These are phyloP conservation scores for Trifolium fragiferum DNA, from an alignment of 306 rosid species.

Conservation along the genomic window DNA sequence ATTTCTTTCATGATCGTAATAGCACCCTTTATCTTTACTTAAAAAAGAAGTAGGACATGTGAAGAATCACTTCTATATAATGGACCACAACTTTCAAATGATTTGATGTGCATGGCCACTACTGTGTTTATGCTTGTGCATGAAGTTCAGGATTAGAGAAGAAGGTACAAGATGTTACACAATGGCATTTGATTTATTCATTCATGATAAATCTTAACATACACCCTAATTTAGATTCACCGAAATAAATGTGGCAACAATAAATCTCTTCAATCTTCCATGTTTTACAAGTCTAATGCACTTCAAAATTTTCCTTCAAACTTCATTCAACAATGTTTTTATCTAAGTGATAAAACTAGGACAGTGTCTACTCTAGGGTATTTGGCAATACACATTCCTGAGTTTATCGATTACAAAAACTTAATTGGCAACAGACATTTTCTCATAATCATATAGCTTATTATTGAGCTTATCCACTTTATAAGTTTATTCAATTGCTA, in stretches of 20 bases:
- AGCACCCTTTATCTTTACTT: conserved; percentile 41
- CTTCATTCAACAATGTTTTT: background rate
- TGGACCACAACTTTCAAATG: conserved; percentile 36
- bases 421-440: no score
- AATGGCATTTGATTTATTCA: background rate
- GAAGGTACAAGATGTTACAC: background rate
- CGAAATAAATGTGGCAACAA: background rate
- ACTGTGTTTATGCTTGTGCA: background rate
- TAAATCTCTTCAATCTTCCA: background rate
- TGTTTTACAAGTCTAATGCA: background rate
- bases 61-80: conserved; percentile 20
- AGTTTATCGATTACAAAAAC: no score
- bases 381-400: no score
- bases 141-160: conserved; percentile 1
- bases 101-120: conserved; percentile 9
- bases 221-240: background rate
- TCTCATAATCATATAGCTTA: no score
- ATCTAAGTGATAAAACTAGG: no score
- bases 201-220: no score
- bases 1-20: conserved; percentile 24
- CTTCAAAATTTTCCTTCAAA: background rate
- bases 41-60: conserved; percentile 43
- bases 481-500: no score
- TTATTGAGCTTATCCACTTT: no score
- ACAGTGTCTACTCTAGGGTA: no score